Percentiles rank a stretch among this genome's conserved stretches.
These are phyloP conservation scores for Trypanosoma platydactyli DNA, from an alignment of 208 protist genomes.

Conservation along the genomic window DNA sequence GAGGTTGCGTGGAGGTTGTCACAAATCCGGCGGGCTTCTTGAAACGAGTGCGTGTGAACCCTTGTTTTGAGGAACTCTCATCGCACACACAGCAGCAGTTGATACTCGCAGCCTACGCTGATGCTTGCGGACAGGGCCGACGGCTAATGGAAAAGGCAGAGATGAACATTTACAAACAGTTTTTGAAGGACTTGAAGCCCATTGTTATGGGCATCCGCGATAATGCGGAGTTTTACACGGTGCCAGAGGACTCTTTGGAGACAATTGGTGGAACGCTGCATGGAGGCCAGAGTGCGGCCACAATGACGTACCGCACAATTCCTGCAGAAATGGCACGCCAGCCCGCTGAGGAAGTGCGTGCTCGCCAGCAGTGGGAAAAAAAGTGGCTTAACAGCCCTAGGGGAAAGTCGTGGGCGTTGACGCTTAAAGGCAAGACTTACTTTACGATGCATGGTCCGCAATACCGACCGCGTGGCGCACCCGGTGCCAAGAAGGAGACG, in stretches of 20 bases:
- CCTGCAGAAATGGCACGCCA: conserved; percentile 76
- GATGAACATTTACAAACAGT: conserved; percentile 89
- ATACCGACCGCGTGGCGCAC: conserved; percentile 75
- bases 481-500: conserved; percentile 70
- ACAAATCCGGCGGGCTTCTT: conserved; percentile 83
- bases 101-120: conserved; percentile 80
- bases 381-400: conserved; percentile 67
- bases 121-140: conserved; percentile 70
- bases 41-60: conserved; percentile 85
- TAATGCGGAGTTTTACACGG: conserved; percentile 93
- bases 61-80: conserved; percentile 74
- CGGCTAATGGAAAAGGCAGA: conserved; percentile 87
- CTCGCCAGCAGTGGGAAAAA: conserved; percentile 62
- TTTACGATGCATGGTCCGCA: conserved; percentile 67
- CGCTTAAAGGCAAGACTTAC: conserved; percentile 83
- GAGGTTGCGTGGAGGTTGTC: conserved; percentile 83
- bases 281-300: conserved; percentile 5
- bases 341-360: conserved; percentile 64
- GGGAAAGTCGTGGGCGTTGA: conserved; percentile 67
- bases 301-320: conserved; percentile 71
- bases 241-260: conserved; percentile 67
- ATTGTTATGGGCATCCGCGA: conserved; percentile 91
- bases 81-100: conserved; percentile 61
- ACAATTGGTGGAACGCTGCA: conserved; percentile 70
- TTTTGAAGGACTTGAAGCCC: conserved; percentile 86